Evolutionary conservation across 2,329 filamentous ascomycete species (phyloP).

Genomic region (Juglanconis sp.): DNA sequence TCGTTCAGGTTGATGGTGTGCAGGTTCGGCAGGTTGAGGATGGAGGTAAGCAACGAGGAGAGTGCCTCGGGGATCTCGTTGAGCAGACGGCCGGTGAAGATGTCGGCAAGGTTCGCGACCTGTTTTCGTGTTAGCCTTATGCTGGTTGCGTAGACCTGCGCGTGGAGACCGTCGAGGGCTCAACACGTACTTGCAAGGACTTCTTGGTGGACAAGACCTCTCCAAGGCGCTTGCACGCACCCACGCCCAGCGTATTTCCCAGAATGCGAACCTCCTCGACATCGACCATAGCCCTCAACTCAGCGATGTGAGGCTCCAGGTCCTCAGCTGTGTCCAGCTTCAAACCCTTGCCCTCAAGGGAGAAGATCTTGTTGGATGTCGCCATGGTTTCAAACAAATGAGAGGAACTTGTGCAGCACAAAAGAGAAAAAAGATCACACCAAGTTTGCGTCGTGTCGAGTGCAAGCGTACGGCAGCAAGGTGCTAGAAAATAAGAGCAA

Average conservation of each 20-base stretch:
- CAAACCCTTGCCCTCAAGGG: constrained; percentile 84
- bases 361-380: constrained; percentile 67
- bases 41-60: constrained; percentile 76
- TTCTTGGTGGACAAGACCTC: constrained; percentile 82
- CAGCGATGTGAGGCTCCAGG: constrained; percentile 77
- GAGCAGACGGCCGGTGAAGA: constrained; percentile 92
- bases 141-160: neutral
- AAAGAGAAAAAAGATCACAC: constrained; percentile 1
- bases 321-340: constrained; percentile 89
- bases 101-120: constrained; percentile 89
- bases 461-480: neutral
- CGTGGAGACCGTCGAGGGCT: neutral
- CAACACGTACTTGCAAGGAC: constrained; percentile 61
- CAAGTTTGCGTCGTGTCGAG: neutral
- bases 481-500: neutral
- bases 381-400: constrained; percentile 42
- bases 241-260: constrained; percentile 90
- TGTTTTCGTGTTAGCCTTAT: constrained; percentile 26
- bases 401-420: neutral
- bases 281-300: constrained; percentile 66
- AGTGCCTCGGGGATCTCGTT: constrained; percentile 92
- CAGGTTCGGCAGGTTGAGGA: constrained; percentile 81
- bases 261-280: constrained; percentile 82
- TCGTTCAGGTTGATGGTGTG: constrained; percentile 94
- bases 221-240: constrained; percentile 80